Conservation (phyloP, 1,139 yeast species). For the Taphrina wiesneri region DNA sequence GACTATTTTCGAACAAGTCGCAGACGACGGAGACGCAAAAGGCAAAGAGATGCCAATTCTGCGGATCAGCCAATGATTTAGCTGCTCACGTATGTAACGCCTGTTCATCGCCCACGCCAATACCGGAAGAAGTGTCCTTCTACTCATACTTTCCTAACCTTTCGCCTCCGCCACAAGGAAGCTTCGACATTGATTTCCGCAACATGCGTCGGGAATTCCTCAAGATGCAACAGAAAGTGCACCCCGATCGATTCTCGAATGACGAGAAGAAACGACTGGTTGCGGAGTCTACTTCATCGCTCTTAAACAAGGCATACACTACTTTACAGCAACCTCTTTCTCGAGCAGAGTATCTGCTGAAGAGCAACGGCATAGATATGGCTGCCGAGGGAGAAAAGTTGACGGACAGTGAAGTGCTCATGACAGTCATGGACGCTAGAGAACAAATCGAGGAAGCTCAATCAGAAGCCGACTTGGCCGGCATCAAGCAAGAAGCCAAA, state of each 20-base stretch:
- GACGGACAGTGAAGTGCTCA: conserved; percentile 48
- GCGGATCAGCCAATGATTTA: neutral
- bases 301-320: conserved; percentile 73
- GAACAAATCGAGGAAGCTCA: conserved; percentile 69
- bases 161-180: conserved; percentile 67
- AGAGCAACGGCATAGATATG: conserved; percentile 51
- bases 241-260: conserved; percentile 65
- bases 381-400: conserved; percentile 21
- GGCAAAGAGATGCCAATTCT: conserved; percentile 14
- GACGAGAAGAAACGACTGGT: conserved; percentile 40
- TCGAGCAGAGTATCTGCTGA: conserved; percentile 62
- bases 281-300: conserved; percentile 50
- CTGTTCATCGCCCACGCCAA: conserved; percentile 17
- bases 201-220: conserved; percentile 73
- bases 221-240: conserved; percentile 66
- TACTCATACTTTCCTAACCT: conserved; percentile 18
- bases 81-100: conserved; percentile 1
- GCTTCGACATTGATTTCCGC: conserved; percentile 59
- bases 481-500: conserved; percentile 58
- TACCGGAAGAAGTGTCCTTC: conserved; percentile 27
- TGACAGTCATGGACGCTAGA: conserved; percentile 78
- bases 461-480: conserved; percentile 58
- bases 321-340: conserved; percentile 68
- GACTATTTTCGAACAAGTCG: neutral
- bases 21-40: neutral